Percentiles rank a stretch among this genome's conserved stretches.
phyloP scores from a whole-genome alignment of 1,284 basidiomycete species.

The Agroathelia rolfsii region DNA sequence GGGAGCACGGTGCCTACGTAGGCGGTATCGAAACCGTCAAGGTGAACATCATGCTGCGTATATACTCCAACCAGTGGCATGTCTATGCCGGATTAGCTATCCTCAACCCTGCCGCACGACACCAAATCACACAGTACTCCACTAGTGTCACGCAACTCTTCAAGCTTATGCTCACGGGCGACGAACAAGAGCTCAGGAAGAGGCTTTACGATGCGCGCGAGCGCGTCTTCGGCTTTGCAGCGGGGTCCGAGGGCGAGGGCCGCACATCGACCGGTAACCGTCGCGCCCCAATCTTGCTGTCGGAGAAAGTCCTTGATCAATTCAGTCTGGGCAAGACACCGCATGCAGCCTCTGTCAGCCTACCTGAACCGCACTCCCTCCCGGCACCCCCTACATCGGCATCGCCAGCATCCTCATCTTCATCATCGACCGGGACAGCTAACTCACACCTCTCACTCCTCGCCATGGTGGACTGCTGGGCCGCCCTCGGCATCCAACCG shows the following conservation, averaged over 20 bases:
- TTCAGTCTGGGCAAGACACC: conserved; percentile 70
- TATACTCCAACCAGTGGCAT: conserved; percentile 97
- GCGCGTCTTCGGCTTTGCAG: conserved; percentile 61
- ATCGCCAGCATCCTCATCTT: conserved; percentile 17
- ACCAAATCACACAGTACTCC: conserved; percentile 88
- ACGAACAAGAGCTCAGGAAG: conserved; percentile 52
- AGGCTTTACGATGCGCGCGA: conserved; percentile 73
- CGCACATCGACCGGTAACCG: conserved; percentile 14
- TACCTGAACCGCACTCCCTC: conserved; percentile 1
- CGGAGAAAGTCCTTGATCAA: conserved; percentile 79
- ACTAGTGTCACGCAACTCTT: conserved; percentile 82
- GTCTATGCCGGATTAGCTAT: conserved; percentile 98
- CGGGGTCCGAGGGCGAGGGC: conserved; percentile 21
- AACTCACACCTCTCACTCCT: conserved; percentile 96
- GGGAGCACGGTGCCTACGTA: conserved; percentile 91
- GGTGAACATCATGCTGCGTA: conserved; percentile 93
- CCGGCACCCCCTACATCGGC: conserved; percentile 4
- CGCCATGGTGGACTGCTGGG: conserved; percentile 99
- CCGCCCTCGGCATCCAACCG: conserved; percentile 78
- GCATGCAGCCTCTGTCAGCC: conserved; percentile 11
- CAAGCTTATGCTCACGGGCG: conserved; percentile 96
- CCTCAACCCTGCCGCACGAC: conserved; percentile 86
- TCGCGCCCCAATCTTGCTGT: conserved; percentile 70
- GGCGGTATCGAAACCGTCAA: conserved; percentile 99
- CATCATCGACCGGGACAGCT: conserved; percentile 19